Evolutionary conservation across 23 red algal species (phyloP).

Genomic region (Gracilariopsis chorda): DNA sequence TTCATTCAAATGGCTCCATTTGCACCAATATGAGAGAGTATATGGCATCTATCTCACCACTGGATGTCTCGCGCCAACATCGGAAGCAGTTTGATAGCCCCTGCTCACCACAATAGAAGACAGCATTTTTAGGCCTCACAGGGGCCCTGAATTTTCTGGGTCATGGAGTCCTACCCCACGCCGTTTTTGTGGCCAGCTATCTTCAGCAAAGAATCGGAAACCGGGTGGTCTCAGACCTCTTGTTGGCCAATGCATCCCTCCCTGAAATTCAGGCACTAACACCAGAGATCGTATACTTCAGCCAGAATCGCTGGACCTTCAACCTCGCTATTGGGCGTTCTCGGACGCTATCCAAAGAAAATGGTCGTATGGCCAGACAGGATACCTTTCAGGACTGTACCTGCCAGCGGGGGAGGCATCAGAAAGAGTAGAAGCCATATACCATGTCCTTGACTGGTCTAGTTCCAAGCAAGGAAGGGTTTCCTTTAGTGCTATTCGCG

Average conservation of each 20-base stretch:
- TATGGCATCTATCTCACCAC: background rate
- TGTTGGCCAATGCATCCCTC: background rate
- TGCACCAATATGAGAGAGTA: conserved; percentile 20
- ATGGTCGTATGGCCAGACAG: conserved; percentile 25
- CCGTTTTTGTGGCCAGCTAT: conserved; percentile 24
- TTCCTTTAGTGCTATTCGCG: conserved; percentile 27
- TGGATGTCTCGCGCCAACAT: background rate
- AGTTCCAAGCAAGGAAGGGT: conserved; percentile 29
- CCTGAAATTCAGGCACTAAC: background rate
- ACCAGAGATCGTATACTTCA: background rate
- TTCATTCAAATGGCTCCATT: background rate
- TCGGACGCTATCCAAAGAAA: conserved; percentile 39
- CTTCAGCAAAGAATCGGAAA: background rate
- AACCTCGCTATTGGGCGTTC: conserved; percentile 22
- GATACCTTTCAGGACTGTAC: conserved; percentile 27
- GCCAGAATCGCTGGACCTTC: background rate
- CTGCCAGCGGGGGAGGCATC: conserved; percentile 8
- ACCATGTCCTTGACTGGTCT: conserved; percentile 34
- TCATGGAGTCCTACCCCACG: conserved; percentile 29
- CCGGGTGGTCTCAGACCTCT: background rate
- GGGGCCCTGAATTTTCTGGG: conserved; percentile 24
- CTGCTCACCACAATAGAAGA: background rate
- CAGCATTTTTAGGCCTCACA: background rate
- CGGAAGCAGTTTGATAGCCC: background rate
- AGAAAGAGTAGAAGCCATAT: too few relatives aligned